phyloP scores from a whole-genome alignment of 257 asterid genomes.

The Lycium ferocissimum region DNA sequence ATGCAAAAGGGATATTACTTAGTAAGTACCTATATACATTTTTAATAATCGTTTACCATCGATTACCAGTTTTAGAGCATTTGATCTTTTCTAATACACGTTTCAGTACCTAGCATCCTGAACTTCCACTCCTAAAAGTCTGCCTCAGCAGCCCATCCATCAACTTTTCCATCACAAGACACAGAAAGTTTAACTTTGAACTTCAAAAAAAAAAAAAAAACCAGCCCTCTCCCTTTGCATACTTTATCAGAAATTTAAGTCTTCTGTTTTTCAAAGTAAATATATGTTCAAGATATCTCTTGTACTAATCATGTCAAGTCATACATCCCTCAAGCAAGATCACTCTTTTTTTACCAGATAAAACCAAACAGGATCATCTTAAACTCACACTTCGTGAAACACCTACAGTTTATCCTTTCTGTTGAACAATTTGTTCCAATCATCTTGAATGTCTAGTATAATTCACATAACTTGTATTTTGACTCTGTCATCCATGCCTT shows the following conservation, averaged over 20 bases:
- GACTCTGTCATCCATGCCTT: neutral
- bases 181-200: neutral
- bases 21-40: neutral
- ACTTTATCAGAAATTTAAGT: neutral
- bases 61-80: neutral
- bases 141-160: neutral
- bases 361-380: neutral
- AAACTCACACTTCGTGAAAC: neutral
- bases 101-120: neutral
- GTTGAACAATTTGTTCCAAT: neutral
- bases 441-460: neutral
- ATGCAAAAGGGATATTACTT: neutral
- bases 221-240: neutral
- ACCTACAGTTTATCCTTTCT: neutral
- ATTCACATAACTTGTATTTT: conserved; percentile 4
- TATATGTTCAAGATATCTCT: neutral
- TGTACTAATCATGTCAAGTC: neutral
- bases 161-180: neutral
- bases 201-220: neutral
- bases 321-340: neutral
- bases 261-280: neutral
- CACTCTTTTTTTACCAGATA: neutral
- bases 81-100: neutral
- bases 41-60: neutral
- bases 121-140: conserved; percentile 10